These are phyloP conservation scores for Danielia oregonensis DNA, from an alignment of 805 yeast species.

Conservation along the genomic window DNA sequence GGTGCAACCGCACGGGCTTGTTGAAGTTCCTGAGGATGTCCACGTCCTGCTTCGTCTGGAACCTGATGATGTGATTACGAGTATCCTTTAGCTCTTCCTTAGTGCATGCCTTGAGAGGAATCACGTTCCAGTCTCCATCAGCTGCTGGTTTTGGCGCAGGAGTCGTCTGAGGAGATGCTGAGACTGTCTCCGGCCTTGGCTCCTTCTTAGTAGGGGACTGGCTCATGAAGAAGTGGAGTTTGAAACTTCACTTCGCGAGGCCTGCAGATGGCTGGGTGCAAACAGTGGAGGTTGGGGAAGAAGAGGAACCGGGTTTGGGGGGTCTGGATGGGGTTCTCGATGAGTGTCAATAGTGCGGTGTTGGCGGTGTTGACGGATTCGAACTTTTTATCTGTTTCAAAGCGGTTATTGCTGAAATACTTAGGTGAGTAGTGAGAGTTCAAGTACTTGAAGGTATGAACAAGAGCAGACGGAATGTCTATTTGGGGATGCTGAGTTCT, in stretches of 20 bases:
- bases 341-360: no score
- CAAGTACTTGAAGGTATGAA: no score
- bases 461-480: no score
- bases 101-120: constrained; percentile 69
- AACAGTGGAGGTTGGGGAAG: no score
- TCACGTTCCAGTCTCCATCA: constrained; percentile 43
- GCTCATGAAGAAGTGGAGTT: constrained; percentile 18
- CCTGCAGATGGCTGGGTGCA: constrained; percentile 1
- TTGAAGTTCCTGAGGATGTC: constrained; percentile 71
- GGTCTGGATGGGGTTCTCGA: no score
- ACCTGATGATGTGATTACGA: constrained; percentile 76
- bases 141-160: constrained; percentile 4
- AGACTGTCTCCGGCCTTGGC: constrained; percentile 22
- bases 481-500: no score
- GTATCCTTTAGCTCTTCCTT: constrained; percentile 67
- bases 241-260: neutral
- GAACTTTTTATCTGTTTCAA: no score
- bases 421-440: no score
- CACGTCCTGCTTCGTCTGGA: constrained; percentile 68
- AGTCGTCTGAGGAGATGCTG: constrained; percentile 2
- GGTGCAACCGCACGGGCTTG: constrained; percentile 80
- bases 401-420: no score
- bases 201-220: constrained; percentile 27
- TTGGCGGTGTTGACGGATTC: no score
- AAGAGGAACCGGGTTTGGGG: neutral